Conservation (phyloP, 1,139 yeast genomes). For the Kodamaea arcana region DNA sequence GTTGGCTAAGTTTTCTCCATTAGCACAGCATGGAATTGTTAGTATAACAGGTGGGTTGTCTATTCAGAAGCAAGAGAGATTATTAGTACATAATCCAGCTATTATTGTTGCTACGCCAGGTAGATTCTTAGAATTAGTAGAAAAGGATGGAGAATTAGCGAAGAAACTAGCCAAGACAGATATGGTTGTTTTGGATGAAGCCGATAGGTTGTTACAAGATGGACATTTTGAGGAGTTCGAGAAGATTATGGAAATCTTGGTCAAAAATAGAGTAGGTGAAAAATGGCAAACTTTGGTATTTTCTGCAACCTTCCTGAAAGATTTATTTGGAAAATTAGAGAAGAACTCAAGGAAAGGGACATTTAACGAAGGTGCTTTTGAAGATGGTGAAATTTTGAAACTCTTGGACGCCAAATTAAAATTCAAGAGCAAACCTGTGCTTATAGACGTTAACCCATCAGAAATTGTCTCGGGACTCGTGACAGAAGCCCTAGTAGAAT, state of each 20-base stretch:
- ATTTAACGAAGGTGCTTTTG: slow-evolving; percentile 32
- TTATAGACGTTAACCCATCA: slow-evolving; percentile 85
- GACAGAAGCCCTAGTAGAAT: slow-evolving; percentile 85
- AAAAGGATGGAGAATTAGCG: slow-evolving; percentile 53
- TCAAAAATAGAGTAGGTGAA: slow-evolving; percentile 30
- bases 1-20: slow-evolving; percentile 58
- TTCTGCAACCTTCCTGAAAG: slow-evolving; percentile 89
- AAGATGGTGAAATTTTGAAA: slow-evolving; percentile 51
- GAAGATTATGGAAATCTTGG: slow-evolving; percentile 64
- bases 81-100: slow-evolving; percentile 70
- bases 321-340: slow-evolving; percentile 71
- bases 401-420: slow-evolving; percentile 55
- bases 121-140: slow-evolving; percentile 76
- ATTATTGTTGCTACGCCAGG: slow-evolving; percentile 96
- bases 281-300: slow-evolving; percentile 87
- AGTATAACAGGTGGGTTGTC: slow-evolving; percentile 92
- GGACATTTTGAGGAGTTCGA: slow-evolving; percentile 95
- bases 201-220: slow-evolving; percentile 92
- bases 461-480: slow-evolving; percentile 73
- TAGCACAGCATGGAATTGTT: slow-evolving; percentile 57
- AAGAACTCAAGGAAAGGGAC: slow-evolving; percentile 26
- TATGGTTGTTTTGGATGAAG: slow-evolving; percentile 85
- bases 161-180: slow-evolving; percentile 60
- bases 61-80: slow-evolving; percentile 85
- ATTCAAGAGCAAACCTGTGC: slow-evolving; percentile 57